A percentile compares a stretch with the other conserved stretches of the same genome.
These are phyloP conservation scores for Echium plantagineum DNA, from an alignment of 257 asterid species.

Conservation along the genomic window DNA sequence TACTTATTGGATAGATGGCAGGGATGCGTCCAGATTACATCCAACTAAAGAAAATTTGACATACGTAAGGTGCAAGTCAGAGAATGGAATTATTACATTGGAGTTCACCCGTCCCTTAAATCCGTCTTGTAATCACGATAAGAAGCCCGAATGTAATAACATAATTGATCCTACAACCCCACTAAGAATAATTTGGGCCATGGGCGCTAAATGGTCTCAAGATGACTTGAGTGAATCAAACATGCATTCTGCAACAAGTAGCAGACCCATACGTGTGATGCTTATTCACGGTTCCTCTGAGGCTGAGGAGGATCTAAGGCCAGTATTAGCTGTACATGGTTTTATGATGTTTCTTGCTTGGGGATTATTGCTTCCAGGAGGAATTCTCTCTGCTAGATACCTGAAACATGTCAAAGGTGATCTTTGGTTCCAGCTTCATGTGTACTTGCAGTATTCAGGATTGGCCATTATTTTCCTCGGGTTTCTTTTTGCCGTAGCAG, in stretches of 20 bases:
- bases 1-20: constrained; percentile 82
- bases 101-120: constrained; percentile 88
- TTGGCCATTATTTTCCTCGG: constrained; percentile 87
- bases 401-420: constrained; percentile 82
- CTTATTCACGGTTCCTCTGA: constrained; percentile 87
- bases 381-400: constrained; percentile 82
- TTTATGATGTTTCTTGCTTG: constrained; percentile 99
- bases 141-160: constrained; percentile 70
- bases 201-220: constrained; percentile 93
- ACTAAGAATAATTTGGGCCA: constrained; percentile 83
- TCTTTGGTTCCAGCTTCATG: constrained; percentile 84
- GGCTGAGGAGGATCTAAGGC: constrained; percentile 91
- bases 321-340: constrained; percentile 92
- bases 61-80: constrained; percentile 84
- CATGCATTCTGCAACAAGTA: constrained; percentile 89
- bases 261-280: constrained; percentile 75
- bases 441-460: constrained; percentile 81
- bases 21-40: constrained; percentile 56
- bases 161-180: constrained; percentile 86
- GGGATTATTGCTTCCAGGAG: constrained; percentile 92
- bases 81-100: constrained; percentile 81
- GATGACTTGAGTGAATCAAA: constrained; percentile 61
- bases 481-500: constrained; percentile 94
- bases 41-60: constrained; percentile 83
- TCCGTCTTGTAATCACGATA: constrained; percentile 45